Percentiles rank a stretch among this genome's conserved stretches.
phyloP scores from a whole-genome alignment of 805 yeast species.

The Sugiyamaella lignohabitans region DNA sequence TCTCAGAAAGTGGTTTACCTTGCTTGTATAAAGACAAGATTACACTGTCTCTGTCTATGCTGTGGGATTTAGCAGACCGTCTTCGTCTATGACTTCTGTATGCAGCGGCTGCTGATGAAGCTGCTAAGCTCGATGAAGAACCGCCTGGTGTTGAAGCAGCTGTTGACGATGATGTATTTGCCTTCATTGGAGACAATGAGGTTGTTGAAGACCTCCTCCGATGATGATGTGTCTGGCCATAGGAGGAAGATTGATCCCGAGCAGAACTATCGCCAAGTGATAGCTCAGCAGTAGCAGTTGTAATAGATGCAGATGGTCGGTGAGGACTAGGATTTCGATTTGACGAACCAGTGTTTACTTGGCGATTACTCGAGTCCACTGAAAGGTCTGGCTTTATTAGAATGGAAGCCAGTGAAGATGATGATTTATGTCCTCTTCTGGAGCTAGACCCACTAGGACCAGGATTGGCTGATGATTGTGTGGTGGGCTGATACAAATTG shows the following conservation, averaged over 20 bases:
- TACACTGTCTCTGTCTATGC: slow-evolving; percentile 58
- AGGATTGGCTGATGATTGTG: neutral
- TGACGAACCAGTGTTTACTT: neutral
- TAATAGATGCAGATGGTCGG: slow-evolving; percentile 7
- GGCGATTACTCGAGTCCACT: neutral
- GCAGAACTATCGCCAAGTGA: slow-evolving; percentile 3
- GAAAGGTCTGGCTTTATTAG: neutral
- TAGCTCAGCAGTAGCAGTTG: slow-evolving; percentile 8
- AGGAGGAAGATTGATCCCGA: neutral
- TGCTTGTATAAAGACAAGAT: slow-evolving; percentile 52
- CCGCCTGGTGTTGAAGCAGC: neutral
- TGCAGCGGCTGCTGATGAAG: slow-evolving; percentile 2
- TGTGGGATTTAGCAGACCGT: slow-evolving; percentile 31
- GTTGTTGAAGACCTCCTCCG: neutral
- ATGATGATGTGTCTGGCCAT: neutral
- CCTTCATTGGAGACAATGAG: neutral
- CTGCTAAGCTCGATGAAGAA: neutral
- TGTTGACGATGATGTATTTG: neutral
- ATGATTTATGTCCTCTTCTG: neutral
- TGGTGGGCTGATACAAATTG: neutral
- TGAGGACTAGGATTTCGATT: slow-evolving; percentile 5
- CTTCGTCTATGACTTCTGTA: slow-evolving; percentile 9
- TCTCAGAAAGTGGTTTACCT: slow-evolving; percentile 67
- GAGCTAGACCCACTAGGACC: neutral
- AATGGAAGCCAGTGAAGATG: neutral